Evolutionary conservation across 306 rosid genomes (phyloP).

Genomic region (Adenanthera pavonina): DNA sequence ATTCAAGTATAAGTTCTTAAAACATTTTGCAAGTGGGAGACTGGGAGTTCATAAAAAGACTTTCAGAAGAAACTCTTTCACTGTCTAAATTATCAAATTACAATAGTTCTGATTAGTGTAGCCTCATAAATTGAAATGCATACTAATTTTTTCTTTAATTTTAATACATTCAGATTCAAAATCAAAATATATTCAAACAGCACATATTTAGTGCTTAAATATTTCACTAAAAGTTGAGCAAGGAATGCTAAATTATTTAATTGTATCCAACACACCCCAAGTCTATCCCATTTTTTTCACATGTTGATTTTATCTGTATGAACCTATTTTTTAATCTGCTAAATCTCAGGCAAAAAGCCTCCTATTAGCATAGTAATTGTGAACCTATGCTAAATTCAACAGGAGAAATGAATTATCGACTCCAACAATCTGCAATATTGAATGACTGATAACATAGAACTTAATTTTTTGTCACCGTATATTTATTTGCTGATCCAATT

Average conservation of each 20-base stretch:
- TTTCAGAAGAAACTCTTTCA: neutral
- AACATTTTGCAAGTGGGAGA: neutral
- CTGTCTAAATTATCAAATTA: neutral
- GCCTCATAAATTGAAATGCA: neutral
- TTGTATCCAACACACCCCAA: neutral
- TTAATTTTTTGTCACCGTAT: neutral
- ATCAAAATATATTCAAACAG: neutral
- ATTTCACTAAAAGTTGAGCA: neutral
- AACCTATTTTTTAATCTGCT: neutral
- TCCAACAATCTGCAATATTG: neutral
- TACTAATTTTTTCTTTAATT: neutral
- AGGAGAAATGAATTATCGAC: neutral
- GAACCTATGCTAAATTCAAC: neutral
- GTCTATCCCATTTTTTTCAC: no score
- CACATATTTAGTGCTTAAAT: neutral
- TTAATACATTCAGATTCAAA: constrained; percentile 3
- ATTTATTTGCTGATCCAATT: neutral
- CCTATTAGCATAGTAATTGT: neutral
- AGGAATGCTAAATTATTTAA: neutral
- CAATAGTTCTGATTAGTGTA: neutral
- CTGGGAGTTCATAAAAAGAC: neutral
- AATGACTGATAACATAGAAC: neutral
- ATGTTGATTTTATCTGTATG: neutral
- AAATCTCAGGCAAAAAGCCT: constrained; percentile 12
- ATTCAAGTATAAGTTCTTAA: neutral